Base-by-base conservation (phyloP, 345 rosid genomes). In the Eucalyptus camaldulensis region DNA sequence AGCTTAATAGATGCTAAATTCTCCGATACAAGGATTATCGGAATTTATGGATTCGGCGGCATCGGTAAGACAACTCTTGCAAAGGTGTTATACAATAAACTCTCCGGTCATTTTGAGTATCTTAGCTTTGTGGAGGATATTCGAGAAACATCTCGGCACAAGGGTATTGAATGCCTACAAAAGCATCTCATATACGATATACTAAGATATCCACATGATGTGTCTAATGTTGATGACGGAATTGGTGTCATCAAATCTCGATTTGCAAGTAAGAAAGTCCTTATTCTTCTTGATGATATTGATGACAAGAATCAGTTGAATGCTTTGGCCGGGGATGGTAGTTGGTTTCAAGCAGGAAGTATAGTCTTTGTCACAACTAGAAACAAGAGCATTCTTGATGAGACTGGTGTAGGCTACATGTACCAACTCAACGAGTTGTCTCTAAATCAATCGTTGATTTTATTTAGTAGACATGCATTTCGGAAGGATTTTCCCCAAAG, bases 1-100 rank as follows among this genome's bases (percentile, higher is more conserved):
- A 56, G 62, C 62, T 24, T 56, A 10, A 56, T 56, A 56, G 13
- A 56, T 56, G 29, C 62, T 56, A 10, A 56, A 56, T 56, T 24
- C 62, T 2, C 0, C 0, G 62, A 56, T 9, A 56, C 29, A 24
- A 56, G 62, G 62, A 56, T 56, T 22, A 56, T 56, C 0, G 29
- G 62, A 56, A 56, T 56, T 56, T 56, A 56, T 56, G 62, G 62
- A 56, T 10, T 56, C 0, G 62, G 62, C 0, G 62, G 62, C 0
- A 56, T 56, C 0, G 62, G 29, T 56, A 24, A 56, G 0, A 56
- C 62, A 56, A 56, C 29, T 56, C 62, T 56, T 56, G 62, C 62
- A 24, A 56, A 56, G 29, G 13, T 56, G 62, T 10, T 56, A 24
- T 56, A 24, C 13, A 56, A 24, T 13, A 56, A 24, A 24, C 62